Conservation (phyloP, 495 filamentous ascomycete genomes). For the Staphylotrichum longicolle region DNA sequence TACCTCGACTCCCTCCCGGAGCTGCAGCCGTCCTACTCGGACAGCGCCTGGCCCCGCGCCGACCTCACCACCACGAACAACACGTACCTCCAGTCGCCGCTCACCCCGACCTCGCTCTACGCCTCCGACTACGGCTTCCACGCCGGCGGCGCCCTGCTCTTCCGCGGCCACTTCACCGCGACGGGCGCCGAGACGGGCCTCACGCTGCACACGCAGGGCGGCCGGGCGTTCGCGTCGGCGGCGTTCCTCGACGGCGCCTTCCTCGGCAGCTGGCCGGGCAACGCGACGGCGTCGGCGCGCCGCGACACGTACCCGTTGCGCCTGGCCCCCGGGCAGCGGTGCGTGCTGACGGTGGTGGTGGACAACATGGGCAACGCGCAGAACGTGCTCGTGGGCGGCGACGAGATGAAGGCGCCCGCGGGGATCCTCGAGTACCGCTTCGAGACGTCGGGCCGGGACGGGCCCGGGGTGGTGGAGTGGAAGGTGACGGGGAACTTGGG, state of each 20-base stretch:
- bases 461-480: conserved; percentile 49
- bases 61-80: conserved; percentile 58
- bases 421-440: conserved; percentile 61
- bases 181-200: conserved; percentile 59
- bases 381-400: conserved; percentile 57
- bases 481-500: conserved; percentile 77
- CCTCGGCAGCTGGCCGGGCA: conserved; percentile 59
- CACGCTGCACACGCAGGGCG: conserved; percentile 60
- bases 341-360: conserved; percentile 67
- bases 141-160: conserved; percentile 66
- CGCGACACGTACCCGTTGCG: conserved; percentile 58
- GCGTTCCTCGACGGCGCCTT: conserved; percentile 57
- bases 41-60: conserved; percentile 62
- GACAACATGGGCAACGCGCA: conserved; percentile 73
- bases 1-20: conserved; percentile 71
- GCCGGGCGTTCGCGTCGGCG: conserved; percentile 56
- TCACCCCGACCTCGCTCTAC: conserved; percentile 64
- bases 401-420: conserved; percentile 68
- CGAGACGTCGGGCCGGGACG: conserved; percentile 48
- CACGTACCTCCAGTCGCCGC: conserved; percentile 45
- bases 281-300: conserved; percentile 35
- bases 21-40: conserved; percentile 60
- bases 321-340: conserved; percentile 52
- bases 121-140: conserved; percentile 73
- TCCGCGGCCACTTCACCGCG: conserved; percentile 69